A percentile compares a stretch with the other conserved stretches of the same genome.
Conservation (phyloP, 2,329 filamentous ascomycete species). For the Fusarium newnesense region DNA sequence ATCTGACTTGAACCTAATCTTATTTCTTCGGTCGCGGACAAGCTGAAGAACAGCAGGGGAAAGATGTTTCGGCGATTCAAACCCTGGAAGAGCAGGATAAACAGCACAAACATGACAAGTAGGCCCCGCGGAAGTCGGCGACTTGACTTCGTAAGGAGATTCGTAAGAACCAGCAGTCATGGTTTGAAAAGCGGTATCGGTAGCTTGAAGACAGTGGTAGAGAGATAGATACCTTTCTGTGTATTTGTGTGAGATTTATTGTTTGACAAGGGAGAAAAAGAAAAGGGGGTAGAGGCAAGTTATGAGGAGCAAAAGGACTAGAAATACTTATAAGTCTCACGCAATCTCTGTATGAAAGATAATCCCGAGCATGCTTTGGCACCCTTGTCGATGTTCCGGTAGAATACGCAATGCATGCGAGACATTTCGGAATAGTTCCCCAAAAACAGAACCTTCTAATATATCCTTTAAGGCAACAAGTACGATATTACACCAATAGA, state of each 20-base stretch:
- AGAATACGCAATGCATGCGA: no score
- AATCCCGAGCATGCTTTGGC: neutral
- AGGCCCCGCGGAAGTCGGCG: neutral
- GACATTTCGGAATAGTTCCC: fast-evolving
- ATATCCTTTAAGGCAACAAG: neutral
- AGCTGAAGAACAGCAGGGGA: neutral
- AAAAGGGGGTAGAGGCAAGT: neutral
- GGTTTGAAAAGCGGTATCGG: neutral
- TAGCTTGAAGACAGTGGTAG: neutral
- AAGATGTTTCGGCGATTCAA: neutral
- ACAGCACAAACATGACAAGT: neutral
- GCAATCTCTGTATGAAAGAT: no score
- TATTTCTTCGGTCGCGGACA: neutral
- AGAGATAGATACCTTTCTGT: neutral
- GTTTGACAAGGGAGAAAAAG: neutral
- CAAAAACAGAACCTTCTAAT: neutral
- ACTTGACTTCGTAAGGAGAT: neutral
- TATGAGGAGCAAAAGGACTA: no score
- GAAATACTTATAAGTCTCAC: no score
- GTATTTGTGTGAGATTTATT: no score
- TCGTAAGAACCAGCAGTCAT: neutral
- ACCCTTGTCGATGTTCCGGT: neutral
- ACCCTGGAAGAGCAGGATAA: no score
- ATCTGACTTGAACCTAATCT: neutral
- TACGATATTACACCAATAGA: fast-evolving